A percentile compares a stretch with the other conserved stretches of the same genome.
Conservation (phyloP, 768 basidiomycete species). For the Tephrocybe sp. region DNA sequence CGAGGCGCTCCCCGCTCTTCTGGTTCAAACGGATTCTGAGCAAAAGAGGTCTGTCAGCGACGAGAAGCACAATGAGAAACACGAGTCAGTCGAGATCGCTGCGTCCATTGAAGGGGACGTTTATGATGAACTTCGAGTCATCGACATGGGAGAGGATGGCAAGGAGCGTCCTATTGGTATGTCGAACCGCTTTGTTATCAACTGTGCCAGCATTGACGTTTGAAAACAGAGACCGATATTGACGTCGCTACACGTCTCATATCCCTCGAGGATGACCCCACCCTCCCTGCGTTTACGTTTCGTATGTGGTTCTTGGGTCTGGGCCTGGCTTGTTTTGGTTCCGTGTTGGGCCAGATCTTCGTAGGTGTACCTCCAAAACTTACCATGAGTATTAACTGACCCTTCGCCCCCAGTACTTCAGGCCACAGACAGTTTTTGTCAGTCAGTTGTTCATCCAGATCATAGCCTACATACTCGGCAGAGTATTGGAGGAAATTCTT, state of each 20-base stretch:
- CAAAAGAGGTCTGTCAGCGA: slow-evolving; percentile 1
- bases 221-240: slow-evolving; percentile 37
- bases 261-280: slow-evolving; percentile 54
- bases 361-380: slow-evolving; percentile 25
- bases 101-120: slow-evolving; percentile 17
- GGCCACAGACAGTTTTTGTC: slow-evolving; percentile 34
- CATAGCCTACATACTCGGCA: slow-evolving; percentile 52
- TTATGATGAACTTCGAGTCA: slow-evolving; percentile 21
- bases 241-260: slow-evolving; percentile 50
- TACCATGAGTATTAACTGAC: not conserved
- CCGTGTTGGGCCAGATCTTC: slow-evolving; percentile 50
- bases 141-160: slow-evolving; percentile 46
- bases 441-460: slow-evolving; percentile 52
- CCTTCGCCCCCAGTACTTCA: slow-evolving; percentile 41
- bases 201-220: not conserved
- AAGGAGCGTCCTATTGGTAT: slow-evolving; percentile 51
- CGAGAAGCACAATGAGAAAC: slow-evolving; percentile 15
- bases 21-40: not conserved
- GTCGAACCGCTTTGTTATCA: not conserved
- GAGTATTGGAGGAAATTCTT: slow-evolving; percentile 38
- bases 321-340: slow-evolving; percentile 57
- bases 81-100: slow-evolving; percentile 12
- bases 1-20: not conserved
- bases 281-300: slow-evolving; percentile 51
- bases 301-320: slow-evolving; percentile 56